Percentiles rank a stretch among this genome's conserved stretches.
Conservation (phyloP, 495 filamentous ascomycete genomes). For the Trichoderma virens region DNA sequence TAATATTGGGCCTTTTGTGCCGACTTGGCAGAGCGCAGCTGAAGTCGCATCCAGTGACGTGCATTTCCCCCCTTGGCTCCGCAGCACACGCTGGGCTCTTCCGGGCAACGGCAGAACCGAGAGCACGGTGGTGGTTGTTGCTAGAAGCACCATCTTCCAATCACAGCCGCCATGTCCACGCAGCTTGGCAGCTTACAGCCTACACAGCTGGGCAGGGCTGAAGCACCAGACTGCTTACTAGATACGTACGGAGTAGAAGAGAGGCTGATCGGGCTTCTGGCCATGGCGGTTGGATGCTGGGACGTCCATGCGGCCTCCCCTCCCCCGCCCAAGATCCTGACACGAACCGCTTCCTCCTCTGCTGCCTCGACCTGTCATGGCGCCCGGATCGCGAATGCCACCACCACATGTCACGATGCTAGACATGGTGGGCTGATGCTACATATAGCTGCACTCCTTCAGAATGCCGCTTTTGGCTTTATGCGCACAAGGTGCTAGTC, state of each 20-base stretch:
- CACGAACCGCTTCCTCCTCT: background rate
- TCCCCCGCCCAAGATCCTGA: background rate
- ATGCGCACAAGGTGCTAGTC: too few species aligned
- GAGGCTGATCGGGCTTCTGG: too few species aligned
- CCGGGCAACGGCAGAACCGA: background rate
- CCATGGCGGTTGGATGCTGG: too few species aligned
- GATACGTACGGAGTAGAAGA: too few species aligned
- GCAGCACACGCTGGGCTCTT: background rate
- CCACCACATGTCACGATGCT: background rate
- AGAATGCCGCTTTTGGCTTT: too few species aligned
- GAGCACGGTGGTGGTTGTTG: background rate
- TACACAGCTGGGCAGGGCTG: too few species aligned
- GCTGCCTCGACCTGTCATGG: too few species aligned
- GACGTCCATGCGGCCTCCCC: too few species aligned
- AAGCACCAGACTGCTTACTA: too few species aligned
- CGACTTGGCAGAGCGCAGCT: background rate
- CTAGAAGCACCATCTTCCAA: background rate
- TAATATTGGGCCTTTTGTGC: too few species aligned
- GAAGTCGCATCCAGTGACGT: background rate
- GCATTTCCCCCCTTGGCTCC: background rate
- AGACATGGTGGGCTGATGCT: background rate
- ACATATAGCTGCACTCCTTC: too few species aligned
- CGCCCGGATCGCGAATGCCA: background rate
- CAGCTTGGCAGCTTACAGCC: background rate
- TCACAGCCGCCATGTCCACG: background rate